These are phyloP conservation scores for Blastocystis sp. DNA, from an alignment of 352 stramenopile species.

Conservation along the genomic window DNA sequence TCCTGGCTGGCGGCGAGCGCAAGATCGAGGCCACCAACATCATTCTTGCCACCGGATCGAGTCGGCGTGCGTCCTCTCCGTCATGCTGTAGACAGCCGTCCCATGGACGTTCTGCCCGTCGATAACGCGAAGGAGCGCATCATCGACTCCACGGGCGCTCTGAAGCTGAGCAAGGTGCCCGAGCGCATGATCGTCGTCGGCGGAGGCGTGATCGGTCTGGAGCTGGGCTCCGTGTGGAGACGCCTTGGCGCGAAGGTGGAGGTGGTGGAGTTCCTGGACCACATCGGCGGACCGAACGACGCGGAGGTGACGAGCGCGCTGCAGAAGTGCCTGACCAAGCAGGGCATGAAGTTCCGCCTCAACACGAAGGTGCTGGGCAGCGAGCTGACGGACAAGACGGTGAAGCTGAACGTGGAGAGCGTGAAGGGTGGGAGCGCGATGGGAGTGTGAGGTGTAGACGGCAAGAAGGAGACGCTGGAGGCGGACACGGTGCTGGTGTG, in stretches of 20 bases:
- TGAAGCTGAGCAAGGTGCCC: conserved; percentile 90
- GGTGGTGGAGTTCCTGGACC: conserved; percentile 97
- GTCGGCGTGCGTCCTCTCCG: conserved; percentile 71
- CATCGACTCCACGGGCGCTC: conserved; percentile 95
- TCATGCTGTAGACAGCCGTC: conserved; percentile 81
- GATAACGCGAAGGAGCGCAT: conserved; percentile 95
- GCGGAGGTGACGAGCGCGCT: conserved; percentile 93
- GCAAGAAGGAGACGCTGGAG: conserved; percentile 81
- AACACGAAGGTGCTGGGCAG: conserved; percentile 90
- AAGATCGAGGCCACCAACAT: conserved; percentile 95
- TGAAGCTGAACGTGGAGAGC: conserved; percentile 93
- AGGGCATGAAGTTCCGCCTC: conserved; percentile 96
- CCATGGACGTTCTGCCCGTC: conserved; percentile 91
- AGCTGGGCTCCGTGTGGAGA: conserved; percentile 97
- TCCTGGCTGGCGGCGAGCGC: conserved; percentile 88
- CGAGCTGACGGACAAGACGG: conserved; percentile 87
- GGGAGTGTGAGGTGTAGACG: conserved; percentile 56
- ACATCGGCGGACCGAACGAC: conserved; percentile 84
- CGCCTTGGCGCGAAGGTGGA: conserved; percentile 92
- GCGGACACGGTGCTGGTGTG: conserved; percentile 84
- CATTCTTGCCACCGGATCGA: conserved; percentile 86
- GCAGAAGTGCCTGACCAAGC: conserved; percentile 95
- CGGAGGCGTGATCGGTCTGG: conserved; percentile 95
- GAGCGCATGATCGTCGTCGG: conserved; percentile 94
- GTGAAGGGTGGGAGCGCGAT: conserved; percentile 80